phyloP scores from a whole-genome alignment of 352 stramenopile genomes.

The Phytophthora kernoviae region DNA sequence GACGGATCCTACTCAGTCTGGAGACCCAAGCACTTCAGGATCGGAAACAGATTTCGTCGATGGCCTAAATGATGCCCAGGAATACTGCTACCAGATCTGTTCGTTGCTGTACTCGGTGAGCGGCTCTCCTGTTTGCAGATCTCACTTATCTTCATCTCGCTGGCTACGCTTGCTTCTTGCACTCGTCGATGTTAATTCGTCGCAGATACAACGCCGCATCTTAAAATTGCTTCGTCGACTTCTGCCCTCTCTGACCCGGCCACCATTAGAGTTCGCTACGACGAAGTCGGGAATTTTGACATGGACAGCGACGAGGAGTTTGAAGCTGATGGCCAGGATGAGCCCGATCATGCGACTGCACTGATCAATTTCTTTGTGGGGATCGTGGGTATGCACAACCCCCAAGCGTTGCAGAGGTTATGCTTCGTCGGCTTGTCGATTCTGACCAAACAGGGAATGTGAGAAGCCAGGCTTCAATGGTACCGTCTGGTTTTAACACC shows the following conservation, averaged over 20 bases:
- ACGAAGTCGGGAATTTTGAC: conserved; percentile 76
- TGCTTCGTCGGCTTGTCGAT: conserved; percentile 43
- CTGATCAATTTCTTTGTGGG: conserved; percentile 83
- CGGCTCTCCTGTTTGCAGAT: conserved; percentile 77
- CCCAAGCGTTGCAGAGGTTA: conserved; percentile 69
- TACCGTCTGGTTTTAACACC: conserved; percentile 41
- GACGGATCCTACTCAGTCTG: conserved; percentile 46
- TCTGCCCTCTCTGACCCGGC: conserved; percentile 74
- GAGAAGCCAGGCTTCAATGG: neutral
- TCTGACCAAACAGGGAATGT: conserved; percentile 4
- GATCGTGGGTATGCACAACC: conserved; percentile 71
- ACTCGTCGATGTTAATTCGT: conserved; percentile 74
- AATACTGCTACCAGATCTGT: conserved; percentile 92
- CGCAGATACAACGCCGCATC: conserved; percentile 80
- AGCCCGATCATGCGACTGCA: conserved; percentile 57
- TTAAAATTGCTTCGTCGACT: conserved; percentile 84
- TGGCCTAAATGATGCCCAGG: conserved; percentile 59
- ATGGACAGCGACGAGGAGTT: conserved; percentile 86
- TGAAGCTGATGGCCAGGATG: conserved; percentile 57
- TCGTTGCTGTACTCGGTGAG: conserved; percentile 88
- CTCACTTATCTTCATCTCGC: conserved; percentile 81
- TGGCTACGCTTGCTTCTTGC: conserved; percentile 85
- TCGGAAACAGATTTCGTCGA: conserved; percentile 40
- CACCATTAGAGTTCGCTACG: conserved; percentile 63
- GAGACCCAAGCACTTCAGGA: conserved; percentile 42